Base-by-base conservation (phyloP, 352 stramenopile genomes). In the Phytopythium mirpurense region DNA sequence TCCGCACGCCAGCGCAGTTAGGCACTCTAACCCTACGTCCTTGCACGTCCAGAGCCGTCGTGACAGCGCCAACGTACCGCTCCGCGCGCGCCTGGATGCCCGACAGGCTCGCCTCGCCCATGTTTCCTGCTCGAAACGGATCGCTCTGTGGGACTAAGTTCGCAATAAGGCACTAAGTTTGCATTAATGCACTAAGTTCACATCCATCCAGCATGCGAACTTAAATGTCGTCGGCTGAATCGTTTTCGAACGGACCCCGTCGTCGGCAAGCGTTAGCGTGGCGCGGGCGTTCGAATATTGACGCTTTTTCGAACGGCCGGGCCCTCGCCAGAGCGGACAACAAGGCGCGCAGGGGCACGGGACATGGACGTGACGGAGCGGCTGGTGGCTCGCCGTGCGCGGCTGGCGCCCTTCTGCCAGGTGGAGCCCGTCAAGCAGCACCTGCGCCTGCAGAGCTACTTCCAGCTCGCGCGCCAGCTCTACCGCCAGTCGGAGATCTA, bases 401-500 rank as follows among this genome's bases (percentile, higher is more conserved):
- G 69, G 44, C 70, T 93, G 47, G 67, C 78, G 56, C 72, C 63
- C 34, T 78, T 81, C 56, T 88, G 78, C 55, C 31, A 59, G 35
- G 68, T 93, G 56, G 76, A 88, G 5, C 52, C 79, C 44, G 74
- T 93, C 40, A 78, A 79, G 54, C 78, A 86, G 56, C 68, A 86
- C 47, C 54, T 89, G 27, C 70, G 68, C 2, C 60, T 93, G 19
- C 57, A 75, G 51, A 80, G 70, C 46, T 90, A 88, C 63, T 89
- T 80, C 70, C 78, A 83, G 41, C 52, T 88, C 37, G 83, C 83
- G 31, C 70, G 80, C 24, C 77, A 89, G 61, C 72, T 93, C 45
- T 90, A 88, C 56, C 68, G 72, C 38, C 83, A 93, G 60, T 82
- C 72, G 32, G 76, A 90, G 62, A 65, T 68, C 48, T 93, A 90